A percentile compares a stretch with the other conserved stretches of the same genome.
These are phyloP conservation scores for Linnemannia exigua DNA, from an alignment of 192 early-diverging fungal genomes.

Conservation along the genomic window DNA sequence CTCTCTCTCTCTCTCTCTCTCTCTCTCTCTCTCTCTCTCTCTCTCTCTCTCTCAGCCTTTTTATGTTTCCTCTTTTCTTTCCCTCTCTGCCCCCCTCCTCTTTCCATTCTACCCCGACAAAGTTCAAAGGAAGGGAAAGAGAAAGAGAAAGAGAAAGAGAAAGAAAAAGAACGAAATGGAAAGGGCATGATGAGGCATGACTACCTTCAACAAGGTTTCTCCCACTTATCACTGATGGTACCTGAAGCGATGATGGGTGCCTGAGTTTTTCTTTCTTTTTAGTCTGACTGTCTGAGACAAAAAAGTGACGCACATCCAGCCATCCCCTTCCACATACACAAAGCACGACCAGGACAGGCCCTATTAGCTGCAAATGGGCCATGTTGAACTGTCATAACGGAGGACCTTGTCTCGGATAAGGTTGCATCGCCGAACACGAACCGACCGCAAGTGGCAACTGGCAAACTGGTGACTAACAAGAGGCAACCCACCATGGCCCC, in stretches of 20 bases:
- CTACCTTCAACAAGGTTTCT: background rate
- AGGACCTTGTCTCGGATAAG: background rate
- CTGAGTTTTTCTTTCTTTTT: no score
- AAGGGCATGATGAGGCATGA: background rate
- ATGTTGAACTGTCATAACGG: background rate
- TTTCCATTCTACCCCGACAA: conserved; percentile 5
- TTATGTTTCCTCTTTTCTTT: background rate
- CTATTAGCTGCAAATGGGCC: background rate
- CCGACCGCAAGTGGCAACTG: background rate
- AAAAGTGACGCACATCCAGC: background rate
- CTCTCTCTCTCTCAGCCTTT: background rate
- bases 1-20: no score
- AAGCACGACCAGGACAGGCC: background rate
- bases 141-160: background rate
- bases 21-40: background rate
- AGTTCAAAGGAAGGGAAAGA: background rate
- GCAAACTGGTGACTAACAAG: no score
- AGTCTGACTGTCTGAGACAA: background rate
- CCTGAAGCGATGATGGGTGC: background rate
- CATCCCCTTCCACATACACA: no score
- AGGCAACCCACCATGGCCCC: no score
- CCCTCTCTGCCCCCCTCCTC: background rate
- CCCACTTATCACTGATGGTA: background rate
- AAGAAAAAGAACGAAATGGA: background rate
- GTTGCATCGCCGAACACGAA: background rate